Conservation (phyloP, 768 basidiomycete species). For the Cyclocybe cylindracea region DNA sequence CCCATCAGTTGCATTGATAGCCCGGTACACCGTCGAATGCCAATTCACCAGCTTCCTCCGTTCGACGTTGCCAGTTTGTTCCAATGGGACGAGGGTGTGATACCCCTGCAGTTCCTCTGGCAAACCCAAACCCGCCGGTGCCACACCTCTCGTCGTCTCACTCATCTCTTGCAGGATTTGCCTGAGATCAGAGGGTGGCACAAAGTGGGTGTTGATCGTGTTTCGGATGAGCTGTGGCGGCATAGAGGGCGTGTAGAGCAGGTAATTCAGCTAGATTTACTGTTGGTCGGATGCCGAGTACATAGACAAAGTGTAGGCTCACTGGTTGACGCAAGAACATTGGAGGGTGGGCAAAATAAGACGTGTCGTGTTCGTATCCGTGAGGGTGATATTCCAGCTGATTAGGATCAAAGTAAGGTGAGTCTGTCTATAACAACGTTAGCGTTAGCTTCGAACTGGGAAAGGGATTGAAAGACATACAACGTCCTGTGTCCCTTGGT, state of each 20-base stretch:
- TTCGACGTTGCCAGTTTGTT: conserved; percentile 50
- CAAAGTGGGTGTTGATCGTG: conserved; percentile 62
- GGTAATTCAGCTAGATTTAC: conserved; percentile 76
- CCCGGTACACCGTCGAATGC: conserved; percentile 84
- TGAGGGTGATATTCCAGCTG: conserved; percentile 21
- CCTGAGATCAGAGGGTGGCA: conserved; percentile 51
- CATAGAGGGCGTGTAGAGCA: conserved; percentile 81
- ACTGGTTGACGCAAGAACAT: conserved; percentile 74
- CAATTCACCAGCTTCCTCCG: conserved; percentile 83
- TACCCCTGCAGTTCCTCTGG: conserved; percentile 92
- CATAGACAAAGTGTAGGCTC: conserved; percentile 10
- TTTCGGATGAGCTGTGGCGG: conserved; percentile 54
- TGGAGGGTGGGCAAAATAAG: conserved; percentile 44
- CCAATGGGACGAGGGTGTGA: conserved; percentile 82
- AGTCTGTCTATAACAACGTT: conserved; percentile 10
- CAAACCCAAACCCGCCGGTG: conserved; percentile 53
- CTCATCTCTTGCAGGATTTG: conserved; percentile 52
- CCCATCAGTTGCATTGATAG: conserved; percentile 76
- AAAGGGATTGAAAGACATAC: neutral
- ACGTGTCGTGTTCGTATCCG: conserved; percentile 34
- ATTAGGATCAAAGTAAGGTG: conserved; percentile 23
- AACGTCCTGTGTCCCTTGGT: conserved; percentile 14
- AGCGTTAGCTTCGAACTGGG: neutral
- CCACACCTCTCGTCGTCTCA: conserved; percentile 61
- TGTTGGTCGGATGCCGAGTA: neutral